These are phyloP conservation scores for Thelonectria blattea DNA, from an alignment of 2,329 filamentous ascomycete species.

Conservation along the genomic window DNA sequence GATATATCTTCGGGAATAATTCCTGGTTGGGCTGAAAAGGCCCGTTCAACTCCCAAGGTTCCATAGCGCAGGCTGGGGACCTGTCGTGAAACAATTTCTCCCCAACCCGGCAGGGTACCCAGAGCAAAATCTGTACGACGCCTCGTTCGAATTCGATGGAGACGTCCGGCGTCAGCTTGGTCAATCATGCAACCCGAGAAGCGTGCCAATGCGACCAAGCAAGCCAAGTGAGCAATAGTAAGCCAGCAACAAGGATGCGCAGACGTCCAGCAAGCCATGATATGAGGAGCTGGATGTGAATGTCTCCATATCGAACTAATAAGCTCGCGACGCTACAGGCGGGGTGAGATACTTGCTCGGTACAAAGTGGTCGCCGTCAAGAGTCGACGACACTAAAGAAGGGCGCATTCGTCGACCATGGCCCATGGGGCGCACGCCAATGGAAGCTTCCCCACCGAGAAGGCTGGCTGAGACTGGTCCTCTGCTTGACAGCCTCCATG, in stretches of 20 bases:
- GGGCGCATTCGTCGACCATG: background rate
- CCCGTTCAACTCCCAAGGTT: conserved; percentile 15
- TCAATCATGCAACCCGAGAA: conserved; percentile 11
- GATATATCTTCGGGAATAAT: conserved; percentile 6
- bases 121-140: background rate
- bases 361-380: conserved; percentile 21
- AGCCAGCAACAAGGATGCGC: conserved; percentile 5
- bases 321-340: conserved; percentile 13
- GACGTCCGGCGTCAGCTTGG: conserved; percentile 1
- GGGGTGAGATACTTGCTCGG: conserved; percentile 23
- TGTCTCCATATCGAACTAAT: conserved; percentile 16
- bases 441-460: conserved; percentile 23
- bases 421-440: conserved; percentile 2
- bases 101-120: background rate
- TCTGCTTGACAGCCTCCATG: conserved; percentile 19
- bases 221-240: conserved; percentile 1
- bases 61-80: conserved; percentile 17
- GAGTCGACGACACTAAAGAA: background rate
- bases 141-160: background rate
- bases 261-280: conserved; percentile 20
- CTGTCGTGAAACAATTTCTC: conserved; percentile 9
- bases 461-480: conserved; percentile 23
- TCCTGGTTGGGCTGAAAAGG: background rate
- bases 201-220: conserved; percentile 4
- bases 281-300: conserved; percentile 18